These are phyloP conservation scores for Schizopora paradoxa DNA, from an alignment of 1,284 basidiomycete species.

Conservation along the genomic window DNA sequence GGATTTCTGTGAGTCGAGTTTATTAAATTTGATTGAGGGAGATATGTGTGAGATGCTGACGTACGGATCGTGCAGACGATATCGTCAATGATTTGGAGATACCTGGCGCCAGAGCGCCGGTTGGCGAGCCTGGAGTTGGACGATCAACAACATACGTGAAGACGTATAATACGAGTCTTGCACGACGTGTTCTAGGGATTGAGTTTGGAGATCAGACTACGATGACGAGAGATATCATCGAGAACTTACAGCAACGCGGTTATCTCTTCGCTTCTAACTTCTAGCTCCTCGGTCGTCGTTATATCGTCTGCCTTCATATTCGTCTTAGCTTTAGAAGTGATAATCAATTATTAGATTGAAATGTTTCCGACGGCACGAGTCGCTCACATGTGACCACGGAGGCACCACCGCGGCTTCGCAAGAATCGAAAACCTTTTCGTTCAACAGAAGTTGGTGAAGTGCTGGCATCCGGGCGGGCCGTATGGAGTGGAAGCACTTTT, in stretches of 20 bases:
- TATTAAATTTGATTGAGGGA: not conserved
- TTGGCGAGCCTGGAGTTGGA: slow-evolving; percentile 6
- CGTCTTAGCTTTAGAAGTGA: no score
- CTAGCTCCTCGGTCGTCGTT: no score
- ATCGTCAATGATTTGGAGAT: slow-evolving; percentile 5
- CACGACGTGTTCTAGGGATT: slow-evolving; percentile 6
- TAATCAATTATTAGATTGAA: no score
- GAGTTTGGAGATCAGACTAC: slow-evolving; percentile 3
- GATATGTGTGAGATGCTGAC: not conserved
- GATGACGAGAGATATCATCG: slow-evolving; percentile 11
- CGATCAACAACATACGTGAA: not conserved
- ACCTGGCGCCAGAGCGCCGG: slow-evolving; percentile 6
- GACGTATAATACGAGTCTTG: slow-evolving; percentile 2
- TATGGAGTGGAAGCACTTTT: no score
- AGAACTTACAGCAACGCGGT: slow-evolving; percentile 13
- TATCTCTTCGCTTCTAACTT: no score
- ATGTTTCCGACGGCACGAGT: no score
- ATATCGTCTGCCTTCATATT: no score
- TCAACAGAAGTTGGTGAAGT: no score
- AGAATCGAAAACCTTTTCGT: no score
- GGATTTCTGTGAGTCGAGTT: slow-evolving; percentile 20
- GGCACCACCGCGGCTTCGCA: no score
- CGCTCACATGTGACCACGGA: no score
- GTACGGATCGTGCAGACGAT: slow-evolving; percentile 6
- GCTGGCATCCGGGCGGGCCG: no score